Evolutionary conservation across 208 protist species (phyloP), one percentile per base, ranked within the genome.

Genomic region (Acanthamoeba castellanii): DNA sequence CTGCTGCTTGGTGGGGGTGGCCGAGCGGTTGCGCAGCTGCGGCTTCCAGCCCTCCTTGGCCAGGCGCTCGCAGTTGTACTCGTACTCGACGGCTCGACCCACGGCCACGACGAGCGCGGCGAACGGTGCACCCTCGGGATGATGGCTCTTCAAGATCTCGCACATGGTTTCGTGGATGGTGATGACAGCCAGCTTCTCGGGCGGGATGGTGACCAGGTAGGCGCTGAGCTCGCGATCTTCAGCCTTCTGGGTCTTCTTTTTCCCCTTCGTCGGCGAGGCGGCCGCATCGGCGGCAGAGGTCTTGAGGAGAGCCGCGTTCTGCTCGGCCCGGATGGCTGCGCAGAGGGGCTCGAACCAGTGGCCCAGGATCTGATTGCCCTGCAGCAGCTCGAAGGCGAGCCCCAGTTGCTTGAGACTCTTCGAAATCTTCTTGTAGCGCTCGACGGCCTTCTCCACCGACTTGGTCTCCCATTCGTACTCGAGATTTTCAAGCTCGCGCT

Each of bases 311-410:
- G 57, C 37, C 9, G 68, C 59, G 59, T 92, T 74, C 82, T 95
- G 94, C 50, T 93, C 76, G 32, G 37, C 78, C 27, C 42, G 32
- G 70, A 95, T 95, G 30, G 76, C 66, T 22, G 74, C 30, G 32
- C 32, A 64, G 20, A 95, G 50, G 52, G 94, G 94, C 66, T 93
- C 88, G 57, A 93, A 95, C 94, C 94, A 95, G 32, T 95, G 89
- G 5, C 82, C n/a, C 37, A 95, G 22, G 9, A 95, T 89, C 59
- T 94, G 34, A 27, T 82, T 74, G 22, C 85, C 85, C 42, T 92
- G 85, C 30, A 92, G 50, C 18, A 87, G 9, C 47, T 87, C 47
- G 27, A 87, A 87, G 0, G 78, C 78, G 50, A 87, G 78, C 13
- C 78, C 78, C 20, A 87, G 78, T 47, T 87, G 47, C 50, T 87